Conservation (phyloP, 1,284 basidiomycete genomes). For the Naganishia sp. region DNA sequence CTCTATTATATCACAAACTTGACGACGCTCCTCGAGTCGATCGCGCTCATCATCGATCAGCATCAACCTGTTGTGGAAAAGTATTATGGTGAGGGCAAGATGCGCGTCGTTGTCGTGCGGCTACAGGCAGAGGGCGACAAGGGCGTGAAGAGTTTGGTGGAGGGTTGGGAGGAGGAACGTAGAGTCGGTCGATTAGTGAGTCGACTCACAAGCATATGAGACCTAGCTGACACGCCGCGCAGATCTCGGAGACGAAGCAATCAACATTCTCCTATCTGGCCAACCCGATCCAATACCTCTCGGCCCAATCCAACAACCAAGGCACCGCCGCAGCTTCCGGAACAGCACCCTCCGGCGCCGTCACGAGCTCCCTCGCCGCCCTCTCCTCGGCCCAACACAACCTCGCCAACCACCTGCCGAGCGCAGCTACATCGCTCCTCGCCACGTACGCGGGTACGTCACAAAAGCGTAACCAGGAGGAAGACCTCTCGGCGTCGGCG, state of each 20-base stretch:
- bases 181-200: conserved; percentile 51
- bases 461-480: conserved; percentile 42
- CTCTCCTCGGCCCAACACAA: conserved; percentile 49
- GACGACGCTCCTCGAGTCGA: conserved; percentile 88
- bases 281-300: conserved; percentile 40
- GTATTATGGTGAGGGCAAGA: conserved; percentile 87
- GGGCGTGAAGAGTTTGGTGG: conserved; percentile 72
- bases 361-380: conserved; percentile 43
- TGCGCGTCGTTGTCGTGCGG: conserved; percentile 74
- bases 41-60: conserved; percentile 94
- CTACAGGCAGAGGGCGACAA: conserved; percentile 84
- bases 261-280: conserved; percentile 47
- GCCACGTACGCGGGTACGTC: conserved; percentile 48
- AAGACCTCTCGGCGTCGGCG: conserved; percentile 45
- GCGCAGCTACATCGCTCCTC: conserved; percentile 46
- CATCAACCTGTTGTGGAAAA: conserved; percentile 97
- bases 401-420: conserved; percentile 51
- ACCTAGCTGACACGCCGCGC: neutral
- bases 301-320: conserved; percentile 20
- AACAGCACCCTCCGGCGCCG: conserved; percentile 37
- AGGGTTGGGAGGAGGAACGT: conserved; percentile 88
- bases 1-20: conserved; percentile 82
- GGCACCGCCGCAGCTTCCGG: conserved; percentile 33
- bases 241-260: conserved; percentile 53
- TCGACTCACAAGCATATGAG: conserved; percentile 1